A percentile compares a stretch with the other conserved stretches of the same genome.
Evolutionary conservation across 1,284 basidiomycete genomes (phyloP).

Genomic region (Melampsora americana): DNA sequence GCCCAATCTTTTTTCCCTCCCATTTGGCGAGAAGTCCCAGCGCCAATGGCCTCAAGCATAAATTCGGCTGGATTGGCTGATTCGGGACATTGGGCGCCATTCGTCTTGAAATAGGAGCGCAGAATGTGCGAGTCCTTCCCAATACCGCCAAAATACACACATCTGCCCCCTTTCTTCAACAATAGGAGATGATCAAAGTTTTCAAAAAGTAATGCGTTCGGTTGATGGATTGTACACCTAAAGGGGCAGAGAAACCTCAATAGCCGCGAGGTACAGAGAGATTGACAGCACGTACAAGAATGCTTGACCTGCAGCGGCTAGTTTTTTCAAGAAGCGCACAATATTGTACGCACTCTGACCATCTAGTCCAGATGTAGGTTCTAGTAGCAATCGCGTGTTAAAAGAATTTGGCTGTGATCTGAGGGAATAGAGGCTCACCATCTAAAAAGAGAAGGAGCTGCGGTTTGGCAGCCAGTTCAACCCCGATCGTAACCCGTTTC

Average conservation of each 20-base stretch:
- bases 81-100: conserved; percentile 58
- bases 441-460: conserved; percentile 55
- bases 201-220: conserved; percentile 62
- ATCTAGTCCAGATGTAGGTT: conserved; percentile 71
- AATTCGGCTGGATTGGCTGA: conserved; percentile 57
- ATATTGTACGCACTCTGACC: conserved; percentile 85
- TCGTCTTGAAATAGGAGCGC: conserved; percentile 60
- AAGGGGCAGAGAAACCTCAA: conserved; percentile 40
- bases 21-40: conserved; percentile 65
- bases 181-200: conserved; percentile 63
- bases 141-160: conserved; percentile 27
- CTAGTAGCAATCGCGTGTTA: conserved; percentile 45
- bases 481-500: conserved; percentile 63
- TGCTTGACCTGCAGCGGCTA: conserved; percentile 81
- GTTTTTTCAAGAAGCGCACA: conserved; percentile 69
- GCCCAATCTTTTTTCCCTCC: conserved; percentile 69
- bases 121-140: conserved; percentile 58
- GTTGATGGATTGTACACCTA: conserved; percentile 64
- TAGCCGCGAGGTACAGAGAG: conserved; percentile 52
- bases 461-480: conserved; percentile 61
- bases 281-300: conserved; percentile 65
- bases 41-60: conserved; percentile 66
- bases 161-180: conserved; percentile 57
- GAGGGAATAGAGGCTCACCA: conserved; percentile 45
- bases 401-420: background rate